A percentile compares a stretch with the other conserved stretches of the same genome.
Conservation (phyloP, 225 moss, liverwort and hornwort species). For the Bryoerythrophyllum caledonicum region DNA sequence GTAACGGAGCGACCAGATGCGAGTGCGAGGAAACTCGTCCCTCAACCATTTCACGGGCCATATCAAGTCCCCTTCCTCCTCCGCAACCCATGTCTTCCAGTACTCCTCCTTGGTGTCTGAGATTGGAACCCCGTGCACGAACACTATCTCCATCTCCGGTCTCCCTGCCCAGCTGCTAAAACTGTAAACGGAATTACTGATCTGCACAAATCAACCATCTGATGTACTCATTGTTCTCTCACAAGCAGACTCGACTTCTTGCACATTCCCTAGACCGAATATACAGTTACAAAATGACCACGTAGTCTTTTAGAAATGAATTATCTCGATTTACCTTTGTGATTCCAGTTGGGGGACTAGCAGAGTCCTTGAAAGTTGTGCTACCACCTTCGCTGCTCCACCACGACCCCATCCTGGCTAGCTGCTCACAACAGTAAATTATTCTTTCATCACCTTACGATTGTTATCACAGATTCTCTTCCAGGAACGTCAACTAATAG, state of each 20-base stretch:
- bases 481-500: neutral
- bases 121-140: constrained; percentile 7
- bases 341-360: neutral
- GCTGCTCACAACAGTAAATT: neutral
- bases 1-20: neutral
- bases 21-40: neutral
- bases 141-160: constrained; percentile 9
- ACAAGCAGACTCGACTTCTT: no score
- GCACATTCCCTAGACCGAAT: no score
- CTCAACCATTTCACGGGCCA: constrained; percentile 8
- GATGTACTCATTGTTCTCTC: no score
- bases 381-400: neutral
- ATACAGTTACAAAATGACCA: neutral
- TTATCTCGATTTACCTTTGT: neutral
- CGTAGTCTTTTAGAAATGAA: neutral
- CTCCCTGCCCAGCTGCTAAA: neutral
- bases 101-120: neutral
- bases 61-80: neutral
- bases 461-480: neutral
- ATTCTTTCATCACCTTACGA: neutral
- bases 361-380: neutral
- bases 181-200: neutral
- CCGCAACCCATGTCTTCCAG: constrained; percentile 13
- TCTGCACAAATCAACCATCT: neutral
- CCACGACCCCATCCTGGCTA: neutral